Evolutionary conservation across 1,284 basidiomycete genomes (phyloP).

Genomic region (Microbotryum saponariae): DNA sequence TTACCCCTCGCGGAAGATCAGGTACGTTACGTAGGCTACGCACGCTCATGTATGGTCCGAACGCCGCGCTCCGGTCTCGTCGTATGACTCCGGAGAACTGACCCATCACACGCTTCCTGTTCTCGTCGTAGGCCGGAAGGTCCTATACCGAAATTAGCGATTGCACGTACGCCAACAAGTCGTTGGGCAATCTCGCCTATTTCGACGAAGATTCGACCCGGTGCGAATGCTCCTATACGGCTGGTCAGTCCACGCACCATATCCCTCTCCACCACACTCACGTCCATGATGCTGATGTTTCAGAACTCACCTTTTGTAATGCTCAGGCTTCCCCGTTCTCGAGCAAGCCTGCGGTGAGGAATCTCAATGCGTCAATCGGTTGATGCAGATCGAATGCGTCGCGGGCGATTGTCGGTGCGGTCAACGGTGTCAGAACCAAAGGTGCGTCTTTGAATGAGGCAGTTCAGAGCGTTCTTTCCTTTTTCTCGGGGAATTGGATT

Average conservation of each 20-base stretch:
- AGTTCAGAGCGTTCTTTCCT: no score
- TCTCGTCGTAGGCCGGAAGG: conserved; percentile 49
- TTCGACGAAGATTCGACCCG: conserved; percentile 82
- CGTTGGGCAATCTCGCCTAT: conserved; percentile 53
- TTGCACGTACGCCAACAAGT: conserved; percentile 82
- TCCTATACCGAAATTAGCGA: conserved; percentile 66
- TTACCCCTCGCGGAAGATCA: conserved; percentile 65
- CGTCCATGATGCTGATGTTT: not conserved
- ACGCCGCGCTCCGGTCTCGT: not conserved
- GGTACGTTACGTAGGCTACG: not conserved
- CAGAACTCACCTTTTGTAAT: no score
- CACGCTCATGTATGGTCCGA: no score
- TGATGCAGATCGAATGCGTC: conserved; percentile 94
- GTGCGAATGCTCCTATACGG: conserved; percentile 79
- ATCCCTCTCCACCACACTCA: not conserved
- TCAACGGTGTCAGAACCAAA: conserved; percentile 79
- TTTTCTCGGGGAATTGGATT: no score
- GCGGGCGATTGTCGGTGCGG: conserved; percentile 78
- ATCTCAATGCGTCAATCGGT: conserved; percentile 92
- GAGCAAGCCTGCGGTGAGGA: conserved; percentile 73
- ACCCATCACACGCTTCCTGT: not conserved
- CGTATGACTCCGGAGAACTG: not conserved
- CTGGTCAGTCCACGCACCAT: conserved; percentile 53
- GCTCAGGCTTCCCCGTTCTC: conserved; percentile 48
- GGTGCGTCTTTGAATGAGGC: conserved; percentile 49